These are phyloP conservation scores for Rhododendron simsii DNA, from an alignment of 148 eudicot species.

Conservation along the genomic window DNA sequence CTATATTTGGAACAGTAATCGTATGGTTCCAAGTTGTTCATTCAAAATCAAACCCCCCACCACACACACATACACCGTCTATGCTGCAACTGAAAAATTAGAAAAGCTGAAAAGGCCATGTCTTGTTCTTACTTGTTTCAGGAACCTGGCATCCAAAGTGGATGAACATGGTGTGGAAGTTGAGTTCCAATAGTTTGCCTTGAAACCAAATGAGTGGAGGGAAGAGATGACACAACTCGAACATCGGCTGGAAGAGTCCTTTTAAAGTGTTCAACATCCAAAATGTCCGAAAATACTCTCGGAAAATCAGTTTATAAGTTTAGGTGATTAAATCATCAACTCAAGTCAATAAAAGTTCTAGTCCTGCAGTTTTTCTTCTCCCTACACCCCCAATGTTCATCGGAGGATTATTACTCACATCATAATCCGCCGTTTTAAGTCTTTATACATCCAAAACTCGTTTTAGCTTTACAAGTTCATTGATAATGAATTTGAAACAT, in stretches of 20 bases:
- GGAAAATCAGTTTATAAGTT: constrained; percentile 9
- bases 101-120: background rate
- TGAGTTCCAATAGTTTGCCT: constrained; percentile 55
- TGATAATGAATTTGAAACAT: no score
- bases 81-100: background rate
- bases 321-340: background rate
- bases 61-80: no score
- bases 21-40: no score
- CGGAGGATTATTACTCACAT: no score
- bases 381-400: background rate
- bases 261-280: constrained; percentile 78
- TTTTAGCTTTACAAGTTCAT: no score
- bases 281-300: constrained; percentile 75
- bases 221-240: constrained; percentile 52
- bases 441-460: no score
- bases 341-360: background rate
- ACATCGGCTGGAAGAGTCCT: constrained; percentile 73
- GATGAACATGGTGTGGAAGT: constrained; percentile 64
- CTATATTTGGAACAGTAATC: no score
- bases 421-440: no score
- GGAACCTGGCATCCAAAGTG: constrained; percentile 72
- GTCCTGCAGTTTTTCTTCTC: background rate
- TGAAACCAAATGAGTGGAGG: constrained; percentile 61
- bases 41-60: background rate
- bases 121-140: constrained; percentile 42